Conservation (phyloP, 345 rosid genomes). For the Pugionium dolabratum region DNA sequence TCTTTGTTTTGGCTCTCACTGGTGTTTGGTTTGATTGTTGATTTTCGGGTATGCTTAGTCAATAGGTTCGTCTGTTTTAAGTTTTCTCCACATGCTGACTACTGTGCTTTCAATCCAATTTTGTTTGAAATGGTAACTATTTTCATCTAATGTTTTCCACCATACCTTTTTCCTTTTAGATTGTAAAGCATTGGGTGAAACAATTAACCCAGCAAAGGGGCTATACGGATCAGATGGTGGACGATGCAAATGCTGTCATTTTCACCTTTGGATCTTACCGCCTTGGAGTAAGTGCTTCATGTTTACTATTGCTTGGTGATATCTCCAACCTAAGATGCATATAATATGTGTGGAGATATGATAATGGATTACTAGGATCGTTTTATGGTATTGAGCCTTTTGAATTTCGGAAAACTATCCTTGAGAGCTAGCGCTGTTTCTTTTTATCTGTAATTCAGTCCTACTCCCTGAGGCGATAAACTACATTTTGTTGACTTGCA, state of each 20-base stretch:
- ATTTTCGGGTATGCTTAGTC: not conserved
- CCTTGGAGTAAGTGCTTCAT: conserved; percentile 66
- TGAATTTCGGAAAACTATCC: not conserved
- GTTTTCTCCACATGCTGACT: conserved; percentile 5
- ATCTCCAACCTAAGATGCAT: not conserved
- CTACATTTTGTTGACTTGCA: conserved; percentile 33
- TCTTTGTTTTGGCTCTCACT: conserved; percentile 1
- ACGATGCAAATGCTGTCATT: conserved; percentile 87
- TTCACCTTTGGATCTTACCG: conserved; percentile 94
- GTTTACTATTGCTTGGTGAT: not conserved
- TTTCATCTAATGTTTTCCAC: not conserved
- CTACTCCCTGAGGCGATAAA: not conserved
- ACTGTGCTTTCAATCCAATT: not conserved
- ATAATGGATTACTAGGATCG: not conserved
- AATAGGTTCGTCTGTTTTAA: conserved; percentile 7
- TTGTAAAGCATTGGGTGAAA: conserved; percentile 86
- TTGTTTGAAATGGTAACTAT: not conserved
- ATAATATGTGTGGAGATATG: not conserved
- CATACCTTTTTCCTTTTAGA: conserved; percentile 41
- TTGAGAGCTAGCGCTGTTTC: not conserved
- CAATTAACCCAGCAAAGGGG: conserved; percentile 67
- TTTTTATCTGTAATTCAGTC: not conserved
- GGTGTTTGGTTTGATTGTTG: conserved; percentile 5
- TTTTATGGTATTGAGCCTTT: not conserved
- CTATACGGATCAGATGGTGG: conserved; percentile 86